Percentiles rank a stretch among this genome's conserved stretches.
Evolutionary conservation across 495 filamentous ascomycete species (phyloP).

Genomic region (Neurospora sp.): DNA sequence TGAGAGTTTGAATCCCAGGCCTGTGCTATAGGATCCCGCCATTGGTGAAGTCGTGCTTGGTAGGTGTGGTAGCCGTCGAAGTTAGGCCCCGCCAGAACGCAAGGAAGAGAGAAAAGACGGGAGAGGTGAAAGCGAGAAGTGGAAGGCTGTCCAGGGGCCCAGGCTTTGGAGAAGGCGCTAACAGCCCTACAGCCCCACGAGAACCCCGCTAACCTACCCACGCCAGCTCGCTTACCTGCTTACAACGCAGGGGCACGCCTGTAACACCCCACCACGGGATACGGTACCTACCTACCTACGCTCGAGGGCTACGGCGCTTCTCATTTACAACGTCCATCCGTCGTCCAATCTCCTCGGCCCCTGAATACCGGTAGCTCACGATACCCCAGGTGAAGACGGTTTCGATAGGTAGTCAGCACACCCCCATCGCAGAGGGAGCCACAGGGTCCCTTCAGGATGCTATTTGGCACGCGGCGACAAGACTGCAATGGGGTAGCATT

Average conservation of each 20-base stretch:
- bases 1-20: not conserved
- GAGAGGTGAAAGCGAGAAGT: not conserved
- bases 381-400: no score
- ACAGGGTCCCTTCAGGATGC: not conserved
- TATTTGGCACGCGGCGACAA: not conserved
- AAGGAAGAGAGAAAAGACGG: not conserved
- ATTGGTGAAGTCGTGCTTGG: not conserved
- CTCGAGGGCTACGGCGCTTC: no score
- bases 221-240: not conserved
- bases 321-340: not conserved
- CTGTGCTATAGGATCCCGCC: not conserved
- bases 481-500: not conserved
- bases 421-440: not conserved
- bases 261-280: not conserved
- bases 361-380: no score
- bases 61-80: not conserved
- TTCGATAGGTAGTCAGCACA: no score
- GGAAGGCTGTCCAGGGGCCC: not conserved
- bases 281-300: not conserved
- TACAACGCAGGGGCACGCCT: not conserved
- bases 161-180: not conserved
- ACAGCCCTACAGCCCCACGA: not conserved
- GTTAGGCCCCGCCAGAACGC: not conserved
- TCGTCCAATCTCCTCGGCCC: not conserved
- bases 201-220: not conserved